Evolutionary conservation across 208 protist species (phyloP).

Genomic region (Balamuthia mandrillaris): DNA sequence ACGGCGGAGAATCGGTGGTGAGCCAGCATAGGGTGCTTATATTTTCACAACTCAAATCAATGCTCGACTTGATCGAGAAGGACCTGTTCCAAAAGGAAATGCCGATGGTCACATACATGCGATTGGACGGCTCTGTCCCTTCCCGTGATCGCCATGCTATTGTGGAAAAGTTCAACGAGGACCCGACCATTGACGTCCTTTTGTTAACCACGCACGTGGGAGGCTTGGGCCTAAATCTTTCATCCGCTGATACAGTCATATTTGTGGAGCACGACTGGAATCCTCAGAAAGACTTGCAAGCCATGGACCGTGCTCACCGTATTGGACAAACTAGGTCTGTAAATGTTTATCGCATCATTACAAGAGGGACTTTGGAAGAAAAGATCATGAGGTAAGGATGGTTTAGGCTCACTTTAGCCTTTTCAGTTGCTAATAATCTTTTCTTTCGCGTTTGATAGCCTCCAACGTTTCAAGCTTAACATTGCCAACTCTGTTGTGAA

Average conservation of each 20-base stretch:
- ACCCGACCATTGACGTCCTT: constrained; percentile 80
- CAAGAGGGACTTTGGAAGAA: constrained; percentile 75
- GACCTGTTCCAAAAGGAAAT: constrained; percentile 68
- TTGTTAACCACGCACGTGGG: constrained; percentile 83
- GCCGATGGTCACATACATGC: constrained; percentile 71
- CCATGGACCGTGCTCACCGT: constrained; percentile 80
- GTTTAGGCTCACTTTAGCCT: neutral
- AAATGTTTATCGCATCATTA: constrained; percentile 78
- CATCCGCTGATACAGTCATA: constrained; percentile 81
- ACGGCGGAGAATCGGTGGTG: neutral
- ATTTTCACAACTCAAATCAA: constrained; percentile 74
- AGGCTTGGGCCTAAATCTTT: constrained; percentile 81
- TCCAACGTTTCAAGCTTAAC: constrained; percentile 76
- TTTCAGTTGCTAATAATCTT: neutral
- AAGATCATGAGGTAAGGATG: constrained; percentile 69
- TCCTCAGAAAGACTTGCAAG: constrained; percentile 78
- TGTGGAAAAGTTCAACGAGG: constrained; percentile 78
- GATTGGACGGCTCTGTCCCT: constrained; percentile 64
- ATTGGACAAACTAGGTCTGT: constrained; percentile 73
- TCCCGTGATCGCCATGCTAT: constrained; percentile 51
- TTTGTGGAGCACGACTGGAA: constrained; percentile 89
- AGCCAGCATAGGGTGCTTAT: constrained; percentile 73
- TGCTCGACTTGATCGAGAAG: constrained; percentile 76
- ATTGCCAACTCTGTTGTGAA: constrained; percentile 76
- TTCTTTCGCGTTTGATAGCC: constrained; percentile 15